Percentiles rank a stretch among this genome's conserved stretches.
Evolutionary conservation across 495 filamentous ascomycete genomes (phyloP).

Genomic region (Hyaloscypha finlandica): DNA sequence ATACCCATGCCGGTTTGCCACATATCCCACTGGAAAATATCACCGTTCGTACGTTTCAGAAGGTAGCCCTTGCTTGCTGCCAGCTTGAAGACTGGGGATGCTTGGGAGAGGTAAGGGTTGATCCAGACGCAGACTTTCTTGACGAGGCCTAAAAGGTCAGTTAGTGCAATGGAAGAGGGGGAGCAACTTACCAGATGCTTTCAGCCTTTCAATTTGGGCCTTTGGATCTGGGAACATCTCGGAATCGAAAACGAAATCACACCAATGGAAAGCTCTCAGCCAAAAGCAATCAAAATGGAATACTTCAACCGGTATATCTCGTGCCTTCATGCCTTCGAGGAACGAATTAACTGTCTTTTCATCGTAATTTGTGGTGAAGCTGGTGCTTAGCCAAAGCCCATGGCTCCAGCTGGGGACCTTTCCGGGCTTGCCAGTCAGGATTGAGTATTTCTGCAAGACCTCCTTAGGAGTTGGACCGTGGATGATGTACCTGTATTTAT

Average conservation of each 20-base stretch:
- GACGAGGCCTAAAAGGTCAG: slow-evolving; percentile 42
- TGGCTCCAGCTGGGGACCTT: slow-evolving; percentile 69
- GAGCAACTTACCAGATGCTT: slow-evolving; percentile 36
- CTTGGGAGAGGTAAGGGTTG: slow-evolving; percentile 70
- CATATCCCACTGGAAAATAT: slow-evolving; percentile 73
- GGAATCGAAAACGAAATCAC: slow-evolving; percentile 69
- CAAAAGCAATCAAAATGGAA: slow-evolving; percentile 77
- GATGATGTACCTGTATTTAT: slow-evolving; percentile 54
- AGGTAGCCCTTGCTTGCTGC: slow-evolving; percentile 69
- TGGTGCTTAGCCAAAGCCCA: slow-evolving; percentile 71
- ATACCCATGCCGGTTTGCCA: slow-evolving; percentile 78
- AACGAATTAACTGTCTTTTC: slow-evolving; percentile 67
- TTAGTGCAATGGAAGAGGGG: too few species aligned
- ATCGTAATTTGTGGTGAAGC: slow-evolving; percentile 71
- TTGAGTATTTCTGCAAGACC: slow-evolving; percentile 61
- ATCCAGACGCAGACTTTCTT: slow-evolving; percentile 72
- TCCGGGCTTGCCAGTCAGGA: slow-evolving; percentile 60
- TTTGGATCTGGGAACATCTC: slow-evolving; percentile 69
- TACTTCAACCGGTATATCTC: slow-evolving; percentile 65
- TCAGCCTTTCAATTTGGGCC: slow-evolving; percentile 64
- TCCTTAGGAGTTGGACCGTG: slow-evolving; percentile 69
- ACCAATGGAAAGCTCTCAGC: slow-evolving; percentile 68
- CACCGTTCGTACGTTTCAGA: slow-evolving; percentile 67
- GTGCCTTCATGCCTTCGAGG: slow-evolving; percentile 65
- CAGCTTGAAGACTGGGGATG: slow-evolving; percentile 62